Conservation (phyloP, 352 stramenopile species). For the Phytophthora uliginosa region DNA sequence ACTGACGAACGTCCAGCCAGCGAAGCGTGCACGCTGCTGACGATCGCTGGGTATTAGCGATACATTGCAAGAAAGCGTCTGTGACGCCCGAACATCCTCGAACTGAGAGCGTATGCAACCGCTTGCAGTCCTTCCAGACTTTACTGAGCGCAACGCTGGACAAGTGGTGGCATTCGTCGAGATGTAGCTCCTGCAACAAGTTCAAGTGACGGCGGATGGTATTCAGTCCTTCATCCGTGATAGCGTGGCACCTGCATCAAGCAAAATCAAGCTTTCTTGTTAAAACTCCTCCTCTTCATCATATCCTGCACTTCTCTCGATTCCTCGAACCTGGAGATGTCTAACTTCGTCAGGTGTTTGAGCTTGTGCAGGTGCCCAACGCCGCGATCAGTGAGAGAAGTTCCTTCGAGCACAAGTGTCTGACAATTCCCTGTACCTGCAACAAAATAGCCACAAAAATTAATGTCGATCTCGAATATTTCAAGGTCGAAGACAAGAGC, state of each 20-base stretch:
- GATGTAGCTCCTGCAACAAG: conserved; percentile 54
- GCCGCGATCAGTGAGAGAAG: conserved; percentile 39
- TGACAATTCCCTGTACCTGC: conserved; percentile 19
- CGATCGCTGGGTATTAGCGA: conserved; percentile 60
- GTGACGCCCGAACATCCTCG: conserved; percentile 56
- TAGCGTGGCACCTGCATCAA: conserved; percentile 43
- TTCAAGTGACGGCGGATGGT: conserved; percentile 55
- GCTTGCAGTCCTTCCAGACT: conserved; percentile 68
- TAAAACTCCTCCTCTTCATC: no score
- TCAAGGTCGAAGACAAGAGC: not conserved
- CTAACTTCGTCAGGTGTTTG: conserved; percentile 38
- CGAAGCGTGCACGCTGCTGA: conserved; percentile 31
- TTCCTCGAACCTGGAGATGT: conserved; percentile 39
- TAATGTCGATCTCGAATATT: not conserved
- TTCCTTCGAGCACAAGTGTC: conserved; percentile 36
- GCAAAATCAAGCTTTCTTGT: not conserved
- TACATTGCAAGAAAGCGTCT: conserved; percentile 63
- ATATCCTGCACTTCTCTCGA: not conserved
- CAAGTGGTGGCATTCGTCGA: conserved; percentile 77
- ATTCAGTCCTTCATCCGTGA: conserved; percentile 68
- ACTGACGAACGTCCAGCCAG: conserved; percentile 63
- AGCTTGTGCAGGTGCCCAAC: conserved; percentile 34
- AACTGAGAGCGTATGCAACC: conserved; percentile 57
- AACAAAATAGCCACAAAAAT: not conserved
- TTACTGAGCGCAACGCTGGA: conserved; percentile 54